Conservation (phyloP, 1,284 basidiomycete species). For the Fomes fomentarius region DNA sequence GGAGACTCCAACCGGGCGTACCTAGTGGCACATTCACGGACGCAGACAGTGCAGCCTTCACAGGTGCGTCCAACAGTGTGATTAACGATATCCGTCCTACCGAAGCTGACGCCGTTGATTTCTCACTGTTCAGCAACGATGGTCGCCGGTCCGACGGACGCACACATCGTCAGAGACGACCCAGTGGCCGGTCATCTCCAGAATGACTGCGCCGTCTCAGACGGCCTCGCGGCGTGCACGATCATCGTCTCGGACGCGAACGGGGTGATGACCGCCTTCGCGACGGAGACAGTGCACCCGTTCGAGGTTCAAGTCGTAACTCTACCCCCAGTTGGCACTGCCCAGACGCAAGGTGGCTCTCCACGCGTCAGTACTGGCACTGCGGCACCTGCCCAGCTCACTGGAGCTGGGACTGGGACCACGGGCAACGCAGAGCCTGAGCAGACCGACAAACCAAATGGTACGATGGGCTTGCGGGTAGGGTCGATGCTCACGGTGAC, state of each 20-base stretch:
- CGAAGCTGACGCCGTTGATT: no score
- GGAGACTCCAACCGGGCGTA: constrained; percentile 39
- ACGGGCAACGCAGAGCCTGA: no score
- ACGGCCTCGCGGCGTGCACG: constrained; percentile 25
- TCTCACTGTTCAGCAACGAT: constrained; percentile 28
- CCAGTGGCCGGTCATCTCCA: constrained; percentile 9
- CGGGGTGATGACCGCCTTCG: constrained; percentile 7
- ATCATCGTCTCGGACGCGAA: constrained; percentile 10
- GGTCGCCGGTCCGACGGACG: constrained; percentile 28
- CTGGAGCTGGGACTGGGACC: neutral
- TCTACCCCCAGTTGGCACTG: constrained; percentile 2
- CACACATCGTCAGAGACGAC: constrained; percentile 24
- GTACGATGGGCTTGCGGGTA: no score
- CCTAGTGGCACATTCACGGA: constrained; percentile 35
- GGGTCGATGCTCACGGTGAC: no score
- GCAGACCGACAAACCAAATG: no score
- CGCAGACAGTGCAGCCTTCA: constrained; percentile 35
- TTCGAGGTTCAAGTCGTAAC: constrained; percentile 28
- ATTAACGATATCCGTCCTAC: no score
- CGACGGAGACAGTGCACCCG: constrained; percentile 20
- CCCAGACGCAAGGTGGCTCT: no score
- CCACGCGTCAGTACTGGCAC: no score
- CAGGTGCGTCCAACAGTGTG: constrained; percentile 42
- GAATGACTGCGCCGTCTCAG: constrained; percentile 28
- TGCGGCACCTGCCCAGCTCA: no score